Evolutionary conservation across 345 rosid species (phyloP), one percentile per base, ranked within the genome.

Genomic region (Pistacia integerrima): DNA sequence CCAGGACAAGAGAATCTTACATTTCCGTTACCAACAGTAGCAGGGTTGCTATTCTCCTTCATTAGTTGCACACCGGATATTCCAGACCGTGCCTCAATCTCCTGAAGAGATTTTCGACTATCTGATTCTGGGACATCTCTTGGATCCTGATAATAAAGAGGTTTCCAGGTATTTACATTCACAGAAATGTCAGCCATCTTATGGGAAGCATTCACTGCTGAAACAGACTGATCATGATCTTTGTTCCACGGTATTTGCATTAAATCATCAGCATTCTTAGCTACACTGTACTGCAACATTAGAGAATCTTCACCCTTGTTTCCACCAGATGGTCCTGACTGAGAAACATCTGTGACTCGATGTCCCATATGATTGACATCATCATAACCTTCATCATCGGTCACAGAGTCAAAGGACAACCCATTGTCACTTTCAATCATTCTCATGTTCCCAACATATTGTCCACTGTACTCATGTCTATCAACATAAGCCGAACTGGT

Each of bases 101-200:
- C 85, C 70, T 72, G 82, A 66, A 79, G 64, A 74, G 84, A 83
- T 82, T 86, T 86, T 73, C 57, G 84, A 78, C 63, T 63, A 67
- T 79, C 86, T 69, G 83, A 72, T 74, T 71, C 89, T 52, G 90
- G 52, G 80, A 74, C 83, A 60, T 78, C 82, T 75, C 87, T 84
- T 0, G 80, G 73, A 60, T 82, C 93, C 74, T 84, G 86, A 80
- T 69, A 81, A 67, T 72, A 87, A 79, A 81, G 74, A 51, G 77
- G 84, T 72, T 84, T 90, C 90, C 93, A 85, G n/a, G 87, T 75
- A 80, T 83, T 86, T 67, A 83, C 77, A 84, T 88, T 84, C 18
- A 76, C 86, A 38, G 92, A 80, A 74, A 82, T 69, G 81, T 70
- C 89, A 28, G 72, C 87, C 55, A 62, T 77, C 80, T 78, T 88